Evolutionary conservation across 768 basidiomycete genomes (phyloP).

Genomic region (Neoboletus magnificus): DNA sequence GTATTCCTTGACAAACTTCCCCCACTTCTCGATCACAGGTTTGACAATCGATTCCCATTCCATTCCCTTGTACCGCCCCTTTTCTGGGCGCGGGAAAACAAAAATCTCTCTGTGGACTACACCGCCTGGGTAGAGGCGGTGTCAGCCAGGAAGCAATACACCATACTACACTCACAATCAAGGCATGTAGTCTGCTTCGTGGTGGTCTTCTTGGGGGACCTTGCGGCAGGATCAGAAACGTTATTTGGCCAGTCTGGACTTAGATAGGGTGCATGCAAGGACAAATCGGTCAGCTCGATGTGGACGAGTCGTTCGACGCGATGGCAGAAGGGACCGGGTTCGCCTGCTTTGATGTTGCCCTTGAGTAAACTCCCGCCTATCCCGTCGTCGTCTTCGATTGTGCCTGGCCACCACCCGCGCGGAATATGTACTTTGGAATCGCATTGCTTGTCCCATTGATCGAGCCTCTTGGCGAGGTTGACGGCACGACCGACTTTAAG

Average conservation of each 20-base stretch:
- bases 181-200: conserved; percentile 32
- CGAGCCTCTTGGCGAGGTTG: conserved; percentile 68
- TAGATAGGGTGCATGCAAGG: conserved; percentile 56
- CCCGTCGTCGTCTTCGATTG: conserved; percentile 39
- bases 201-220: conserved; percentile 13
- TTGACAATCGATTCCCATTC: conserved; percentile 77
- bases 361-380: conserved; percentile 51
- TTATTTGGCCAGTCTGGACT: conserved; percentile 45
- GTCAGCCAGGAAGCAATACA: conserved; percentile 3
- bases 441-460: conserved; percentile 82
- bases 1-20: conserved; percentile 47
- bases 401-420: conserved; percentile 71
- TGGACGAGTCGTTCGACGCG: conserved; percentile 78
- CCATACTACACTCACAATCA: conserved; percentile 41
- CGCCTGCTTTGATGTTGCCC: conserved; percentile 60
- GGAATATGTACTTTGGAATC: conserved; percentile 71
- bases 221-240: conserved; percentile 23
- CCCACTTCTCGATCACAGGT: conserved; percentile 79
- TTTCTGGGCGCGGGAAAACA: conserved; percentile 54
- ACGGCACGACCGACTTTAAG: conserved; percentile 79
- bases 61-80: conserved; percentile 53
- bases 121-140: conserved; percentile 41
- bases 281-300: conserved; percentile 72
- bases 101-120: conserved; percentile 76
- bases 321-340: conserved; percentile 64